Base-by-base conservation (phyloP, 371 early-diverging fungal species). In the Capniomyces stellatus region DNA sequence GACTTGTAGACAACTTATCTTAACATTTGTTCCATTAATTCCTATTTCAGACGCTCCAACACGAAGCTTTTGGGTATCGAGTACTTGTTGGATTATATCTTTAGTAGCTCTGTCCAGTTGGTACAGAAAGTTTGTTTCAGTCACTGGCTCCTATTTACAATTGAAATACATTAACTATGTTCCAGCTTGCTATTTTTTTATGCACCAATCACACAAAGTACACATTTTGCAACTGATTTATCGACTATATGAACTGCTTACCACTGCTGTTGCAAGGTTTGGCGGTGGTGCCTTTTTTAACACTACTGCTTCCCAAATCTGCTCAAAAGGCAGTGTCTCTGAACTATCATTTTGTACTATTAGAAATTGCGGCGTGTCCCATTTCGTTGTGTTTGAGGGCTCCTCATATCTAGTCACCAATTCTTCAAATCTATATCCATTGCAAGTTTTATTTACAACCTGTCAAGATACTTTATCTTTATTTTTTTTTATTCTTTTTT, bases 331-430 rank as follows among this genome's bases (percentile, higher is more conserved):
- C 55, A 54, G 64, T 62, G 6, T 31, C 43, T 78, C 71, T 1
- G 49, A 41, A 0, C 58, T 63, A 46, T 82, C 90, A 35, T 83
- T 77, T 51, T 82, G 82, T 27, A 88, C 70, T 4, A 91, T 65
- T 0, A 85, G 83, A 58, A 92, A 92, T 21, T 94, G 71, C 13
- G 98, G 98, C 3, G 87, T 75, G 64, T 98, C 98, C 98, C 98
- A 98, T 44, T 88, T 71, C 60, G 87, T 85, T 4, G 77, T 71
- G 13, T 79, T 76, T 46, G 83, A 81, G n/a, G 96, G 96, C 59
- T 96, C 96, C 71, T 98, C 98, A 54, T 86, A 95, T 43, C 98
- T 71, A 43, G 79, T 78, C 1, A 84, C 70, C 24, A 98, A 72
- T 55, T 92, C 85, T 24, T 87, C 87, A 60, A 92, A 81, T 19